These are phyloP conservation scores for Suhomyces xylopsoci DNA, from an alignment of 805 yeast species.

Conservation along the genomic window DNA sequence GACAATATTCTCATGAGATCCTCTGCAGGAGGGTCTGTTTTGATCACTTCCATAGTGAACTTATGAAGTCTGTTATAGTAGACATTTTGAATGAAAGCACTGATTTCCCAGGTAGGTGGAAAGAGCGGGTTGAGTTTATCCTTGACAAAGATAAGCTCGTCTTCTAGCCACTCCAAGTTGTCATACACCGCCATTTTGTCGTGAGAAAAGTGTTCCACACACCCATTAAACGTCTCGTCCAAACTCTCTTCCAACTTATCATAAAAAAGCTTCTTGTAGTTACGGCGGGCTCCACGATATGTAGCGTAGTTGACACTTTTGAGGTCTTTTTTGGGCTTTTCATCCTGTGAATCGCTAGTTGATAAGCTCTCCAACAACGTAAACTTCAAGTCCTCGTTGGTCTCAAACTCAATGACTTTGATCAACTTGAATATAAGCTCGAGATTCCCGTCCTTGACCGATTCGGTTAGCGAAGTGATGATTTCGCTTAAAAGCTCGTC, in stretches of 20 bases:
- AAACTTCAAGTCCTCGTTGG: constrained; percentile 65
- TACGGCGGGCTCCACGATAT: constrained; percentile 44
- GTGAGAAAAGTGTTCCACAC: constrained; percentile 50
- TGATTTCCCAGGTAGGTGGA: constrained; percentile 75
- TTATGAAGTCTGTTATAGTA: constrained; percentile 67
- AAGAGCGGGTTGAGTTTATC: constrained; percentile 56
- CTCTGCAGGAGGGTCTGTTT: constrained; percentile 75
- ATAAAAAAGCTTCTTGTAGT: constrained; percentile 61
- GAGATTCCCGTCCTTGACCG: constrained; percentile 63
- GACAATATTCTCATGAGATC: constrained; percentile 70
- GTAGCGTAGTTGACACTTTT: constrained; percentile 25
- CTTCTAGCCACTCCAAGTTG: constrained; percentile 78
- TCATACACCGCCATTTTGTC: constrained; percentile 60
- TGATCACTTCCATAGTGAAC: constrained; percentile 61
- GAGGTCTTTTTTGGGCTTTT: constrained; percentile 5
- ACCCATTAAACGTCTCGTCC: constrained; percentile 62
- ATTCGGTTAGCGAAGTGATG: constrained; percentile 69
- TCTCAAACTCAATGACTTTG: constrained; percentile 78
- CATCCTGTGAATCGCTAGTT: constrained; percentile 8
- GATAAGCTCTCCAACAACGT: constrained; percentile 29
- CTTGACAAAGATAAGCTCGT: constrained; percentile 68
- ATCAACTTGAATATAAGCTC: constrained; percentile 69
- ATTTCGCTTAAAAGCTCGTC: constrained; percentile 61
- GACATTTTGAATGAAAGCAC: constrained; percentile 55
- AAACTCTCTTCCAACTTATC: constrained; percentile 58